These are phyloP conservation scores for Penicillium sp. DNA, from an alignment of 2,329 filamentous ascomycete species.

Conservation along the genomic window DNA sequence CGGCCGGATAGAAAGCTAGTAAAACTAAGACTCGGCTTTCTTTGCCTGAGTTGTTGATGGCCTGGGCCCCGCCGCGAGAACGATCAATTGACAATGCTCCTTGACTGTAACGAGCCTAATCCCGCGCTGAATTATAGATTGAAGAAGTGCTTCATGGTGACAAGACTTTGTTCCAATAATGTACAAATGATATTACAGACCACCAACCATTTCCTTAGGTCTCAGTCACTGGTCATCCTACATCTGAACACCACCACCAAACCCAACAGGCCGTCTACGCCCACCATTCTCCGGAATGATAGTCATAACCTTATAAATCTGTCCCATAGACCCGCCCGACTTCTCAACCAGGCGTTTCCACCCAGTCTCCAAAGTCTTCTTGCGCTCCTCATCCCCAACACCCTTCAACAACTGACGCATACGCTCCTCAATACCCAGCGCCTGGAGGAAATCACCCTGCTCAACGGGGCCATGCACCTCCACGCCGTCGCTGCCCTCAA, in stretches of 20 bases:
- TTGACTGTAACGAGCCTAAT: too few relatives aligned
- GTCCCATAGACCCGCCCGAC: conserved; percentile 86
- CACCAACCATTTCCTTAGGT: too few relatives aligned
- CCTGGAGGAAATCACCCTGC: conserved; percentile 78
- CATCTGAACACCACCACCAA: conserved; percentile 70
- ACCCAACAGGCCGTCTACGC: conserved; percentile 80
- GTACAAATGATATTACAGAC: background rate
- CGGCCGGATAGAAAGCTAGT: too few relatives aligned
- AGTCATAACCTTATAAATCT: conserved; percentile 89
- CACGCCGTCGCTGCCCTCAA: conserved; percentile 75
- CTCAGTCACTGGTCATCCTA: background rate
- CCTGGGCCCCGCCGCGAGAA: too few relatives aligned
- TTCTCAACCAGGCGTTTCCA: conserved; percentile 86
- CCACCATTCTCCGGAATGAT: conserved; percentile 83
- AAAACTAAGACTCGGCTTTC: too few relatives aligned
- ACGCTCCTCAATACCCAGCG: conserved; percentile 83
- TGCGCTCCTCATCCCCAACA: conserved; percentile 57
- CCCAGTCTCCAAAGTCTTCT: conserved; percentile 69
- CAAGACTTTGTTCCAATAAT: background rate
- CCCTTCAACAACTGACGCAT: conserved; percentile 69
- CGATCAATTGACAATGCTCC: too few relatives aligned
- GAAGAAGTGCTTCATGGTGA: background rate
- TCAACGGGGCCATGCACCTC: conserved; percentile 93
- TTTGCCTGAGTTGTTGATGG: too few relatives aligned
- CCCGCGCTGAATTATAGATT: too few relatives aligned